phyloP scores from a whole-genome alignment of 164 flowering plant species.

The grape (Vitis vinifera) region DNA sequence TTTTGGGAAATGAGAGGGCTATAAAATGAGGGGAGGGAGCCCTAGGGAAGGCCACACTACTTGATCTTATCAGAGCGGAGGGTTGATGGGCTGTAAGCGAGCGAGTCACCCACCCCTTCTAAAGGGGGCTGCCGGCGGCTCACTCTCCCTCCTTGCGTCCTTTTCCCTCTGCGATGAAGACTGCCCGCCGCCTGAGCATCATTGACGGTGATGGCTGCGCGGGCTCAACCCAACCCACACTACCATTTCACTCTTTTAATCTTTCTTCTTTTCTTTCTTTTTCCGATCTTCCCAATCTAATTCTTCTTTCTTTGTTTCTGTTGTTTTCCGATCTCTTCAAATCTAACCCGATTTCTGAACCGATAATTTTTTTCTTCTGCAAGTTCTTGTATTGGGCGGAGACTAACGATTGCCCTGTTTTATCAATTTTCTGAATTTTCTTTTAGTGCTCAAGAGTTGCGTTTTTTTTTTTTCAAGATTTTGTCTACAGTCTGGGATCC shows the following conservation, averaged over 20 bases:
- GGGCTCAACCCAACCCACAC: constrained; percentile 11
- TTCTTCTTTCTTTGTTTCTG: too few relatives aligned
- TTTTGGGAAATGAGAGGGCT: too few relatives aligned
- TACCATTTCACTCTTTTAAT: not conserved
- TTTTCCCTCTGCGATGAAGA: constrained; percentile 16
- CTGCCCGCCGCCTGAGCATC: constrained; percentile 27
- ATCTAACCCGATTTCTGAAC: too few relatives aligned
- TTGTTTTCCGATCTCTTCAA: too few relatives aligned
- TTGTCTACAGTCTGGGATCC: too few relatives aligned
- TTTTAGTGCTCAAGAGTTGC: too few relatives aligned
- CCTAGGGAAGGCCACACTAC: constrained; percentile 6
- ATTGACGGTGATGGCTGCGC: constrained; percentile 20
- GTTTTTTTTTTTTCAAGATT: too few relatives aligned
- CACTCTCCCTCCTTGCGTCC: not conserved
- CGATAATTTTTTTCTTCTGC: too few relatives aligned
- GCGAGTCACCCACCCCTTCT: constrained; percentile 14
- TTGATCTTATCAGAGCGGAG: constrained; percentile 31
- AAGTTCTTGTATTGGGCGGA: too few relatives aligned
- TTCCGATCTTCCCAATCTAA: not conserved
- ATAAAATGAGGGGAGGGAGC: too few relatives aligned
- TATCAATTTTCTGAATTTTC: too few relatives aligned
- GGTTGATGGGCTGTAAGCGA: not conserved
- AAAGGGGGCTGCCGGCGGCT: constrained; percentile 21
- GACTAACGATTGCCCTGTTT: too few relatives aligned
- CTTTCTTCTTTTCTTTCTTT: not conserved